A percentile compares a stretch with the other conserved stretches of the same genome.
Conservation (phyloP, 23 red algal genomes). For the Chondrus crispus region DNA sequence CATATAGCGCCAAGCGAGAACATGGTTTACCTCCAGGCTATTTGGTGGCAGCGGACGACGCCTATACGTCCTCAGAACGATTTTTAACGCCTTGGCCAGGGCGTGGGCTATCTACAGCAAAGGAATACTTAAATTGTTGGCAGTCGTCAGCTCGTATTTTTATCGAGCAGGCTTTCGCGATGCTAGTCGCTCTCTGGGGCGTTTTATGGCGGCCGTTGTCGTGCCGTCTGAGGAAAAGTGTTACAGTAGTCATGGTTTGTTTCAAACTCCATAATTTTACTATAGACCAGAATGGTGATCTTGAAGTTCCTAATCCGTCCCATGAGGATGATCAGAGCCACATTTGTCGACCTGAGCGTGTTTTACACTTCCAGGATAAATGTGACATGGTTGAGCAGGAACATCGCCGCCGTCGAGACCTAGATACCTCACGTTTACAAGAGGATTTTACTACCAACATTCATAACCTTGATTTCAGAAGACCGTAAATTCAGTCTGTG, state of each 20-base stretch:
- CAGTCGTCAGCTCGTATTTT: slow-evolving; percentile 12
- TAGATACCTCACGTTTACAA: neutral
- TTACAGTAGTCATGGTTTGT: neutral
- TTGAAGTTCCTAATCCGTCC: neutral
- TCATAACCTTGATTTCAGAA: neutral
- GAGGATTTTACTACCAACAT: neutral
- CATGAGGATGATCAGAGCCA: neutral
- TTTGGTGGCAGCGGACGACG: neutral
- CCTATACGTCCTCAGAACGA: neutral
- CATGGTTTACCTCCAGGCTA: neutral
- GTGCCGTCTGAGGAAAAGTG: neutral
- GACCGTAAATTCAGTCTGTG: neutral
- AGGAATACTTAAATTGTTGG: slow-evolving; percentile 3
- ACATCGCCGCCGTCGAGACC: neutral
- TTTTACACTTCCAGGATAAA: slow-evolving; percentile 3
- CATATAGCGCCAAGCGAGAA: no score
- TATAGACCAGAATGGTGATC: neutral
- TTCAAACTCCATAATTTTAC: slow-evolving; percentile 20
- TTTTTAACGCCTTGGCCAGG: slow-evolving; percentile 15
- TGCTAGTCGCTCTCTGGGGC: neutral
- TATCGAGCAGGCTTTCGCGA: slow-evolving; percentile 12
- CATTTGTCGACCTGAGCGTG: neutral
- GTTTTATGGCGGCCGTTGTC: neutral
- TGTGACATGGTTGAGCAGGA: neutral
- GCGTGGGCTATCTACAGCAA: neutral